Conservation (phyloP, 2,329 filamentous ascomycete genomes). For the Aureobasidium namibiae region DNA sequence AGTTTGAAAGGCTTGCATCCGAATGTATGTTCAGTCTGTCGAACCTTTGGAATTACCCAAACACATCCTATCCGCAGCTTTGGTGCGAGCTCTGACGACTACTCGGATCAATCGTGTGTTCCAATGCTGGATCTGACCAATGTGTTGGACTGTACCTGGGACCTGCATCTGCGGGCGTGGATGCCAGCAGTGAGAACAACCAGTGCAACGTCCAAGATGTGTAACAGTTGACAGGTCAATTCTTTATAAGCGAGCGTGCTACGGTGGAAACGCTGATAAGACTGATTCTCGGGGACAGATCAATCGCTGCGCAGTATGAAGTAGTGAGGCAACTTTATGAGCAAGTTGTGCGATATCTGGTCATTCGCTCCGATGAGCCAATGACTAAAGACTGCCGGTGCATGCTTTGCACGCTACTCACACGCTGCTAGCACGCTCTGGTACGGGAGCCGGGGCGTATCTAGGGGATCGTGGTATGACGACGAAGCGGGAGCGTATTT, state of each 20-base stretch:
- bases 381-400: not conserved
- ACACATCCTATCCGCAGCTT: not conserved
- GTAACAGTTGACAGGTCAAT: conserved; percentile 7
- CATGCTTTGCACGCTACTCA: not conserved
- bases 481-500: not conserved
- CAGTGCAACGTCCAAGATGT: not conserved
- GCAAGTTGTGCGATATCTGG: not conserved
- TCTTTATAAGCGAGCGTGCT: not conserved
- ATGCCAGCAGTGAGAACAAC: not conserved
- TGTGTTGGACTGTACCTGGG: not conserved
- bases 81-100: not conserved
- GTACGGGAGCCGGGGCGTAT: not conserved
- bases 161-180: conserved; percentile 3
- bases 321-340: not conserved
- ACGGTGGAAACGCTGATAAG: not conserved
- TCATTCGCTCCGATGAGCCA: not conserved
- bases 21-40: not conserved
- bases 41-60: conserved; percentile 4
- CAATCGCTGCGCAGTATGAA: not conserved
- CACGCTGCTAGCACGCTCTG: not conserved
- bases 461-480: not conserved
- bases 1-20: not conserved
- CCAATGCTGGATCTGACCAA: not conserved
- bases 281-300: not conserved
- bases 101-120: not conserved